Percentiles rank a stretch among this genome's conserved stretches.
These are phyloP conservation scores for Penicillium manginii DNA, from an alignment of 495 filamentous ascomycete genomes.

Conservation along the genomic window DNA sequence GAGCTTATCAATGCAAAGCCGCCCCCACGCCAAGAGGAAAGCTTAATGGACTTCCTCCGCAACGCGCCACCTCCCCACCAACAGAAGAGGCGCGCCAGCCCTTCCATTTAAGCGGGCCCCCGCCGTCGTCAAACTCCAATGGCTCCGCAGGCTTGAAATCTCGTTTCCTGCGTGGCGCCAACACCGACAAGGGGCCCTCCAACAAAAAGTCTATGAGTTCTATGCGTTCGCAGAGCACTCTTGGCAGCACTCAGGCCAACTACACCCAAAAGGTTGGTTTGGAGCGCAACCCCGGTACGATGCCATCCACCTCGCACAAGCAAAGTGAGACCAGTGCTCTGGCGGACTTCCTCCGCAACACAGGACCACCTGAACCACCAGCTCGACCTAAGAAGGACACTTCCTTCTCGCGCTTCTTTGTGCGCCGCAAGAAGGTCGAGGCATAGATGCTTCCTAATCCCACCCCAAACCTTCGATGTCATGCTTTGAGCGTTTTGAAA, in stretches of 20 bases:
- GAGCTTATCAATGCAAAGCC: conserved; percentile 57
- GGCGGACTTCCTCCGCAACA: conserved; percentile 78
- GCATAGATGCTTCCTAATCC: conserved; percentile 9
- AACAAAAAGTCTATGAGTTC: conserved; percentile 39
- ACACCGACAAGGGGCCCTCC: conserved; percentile 29
- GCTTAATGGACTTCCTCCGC: conserved; percentile 85
- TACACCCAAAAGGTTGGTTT: conserved; percentile 47
- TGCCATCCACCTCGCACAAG: conserved; percentile 31
- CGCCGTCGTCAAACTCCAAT: conserved; percentile 55
- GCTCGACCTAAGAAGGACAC: conserved; percentile 28
- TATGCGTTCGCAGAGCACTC: conserved; percentile 33
- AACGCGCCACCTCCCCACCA: conserved; percentile 75
- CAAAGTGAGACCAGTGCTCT: conserved; percentile 68
- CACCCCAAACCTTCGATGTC: conserved; percentile 22
- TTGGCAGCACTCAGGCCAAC: conserved; percentile 29
- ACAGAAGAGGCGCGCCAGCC: conserved; percentile 50
- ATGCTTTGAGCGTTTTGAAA: conserved; percentile 38
- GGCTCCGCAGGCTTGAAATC: conserved; percentile 57
- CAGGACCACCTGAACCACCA: conserved; percentile 64
- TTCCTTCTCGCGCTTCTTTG: conserved; percentile 44
- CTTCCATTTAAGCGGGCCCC: conserved; percentile 26
- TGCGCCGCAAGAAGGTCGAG: conserved; percentile 48
- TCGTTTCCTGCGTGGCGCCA: conserved; percentile 59
- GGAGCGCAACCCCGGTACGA: conserved; percentile 38
- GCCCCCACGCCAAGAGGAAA: conserved; percentile 60